Conservation (phyloP, 2,329 filamentous ascomycete genomes). For the Didymella keratinophila region DNA sequence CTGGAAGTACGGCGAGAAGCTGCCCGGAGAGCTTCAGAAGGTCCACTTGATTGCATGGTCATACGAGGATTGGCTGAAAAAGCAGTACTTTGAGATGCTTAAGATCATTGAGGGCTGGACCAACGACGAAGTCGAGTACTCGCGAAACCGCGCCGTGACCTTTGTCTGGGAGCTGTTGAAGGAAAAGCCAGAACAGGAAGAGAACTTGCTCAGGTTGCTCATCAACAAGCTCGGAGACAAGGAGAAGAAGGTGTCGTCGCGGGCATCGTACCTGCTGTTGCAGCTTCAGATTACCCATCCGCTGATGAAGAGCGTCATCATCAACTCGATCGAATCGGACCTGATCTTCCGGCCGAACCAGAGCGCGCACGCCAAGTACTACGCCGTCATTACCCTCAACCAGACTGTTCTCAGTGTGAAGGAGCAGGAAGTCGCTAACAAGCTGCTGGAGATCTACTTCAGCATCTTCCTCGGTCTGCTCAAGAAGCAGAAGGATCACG, state of each 20-base stretch:
- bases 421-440: conserved; percentile 81
- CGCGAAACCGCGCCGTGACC: conserved; percentile 84
- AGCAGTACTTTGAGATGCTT: conserved; percentile 89
- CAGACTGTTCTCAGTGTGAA: conserved; percentile 90
- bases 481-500: conserved; percentile 64
- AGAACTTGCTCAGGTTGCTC: conserved; percentile 86
- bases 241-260: conserved; percentile 93
- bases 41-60: conserved; percentile 85
- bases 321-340: conserved; percentile 85
- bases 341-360: conserved; percentile 87
- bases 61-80: conserved; percentile 95
- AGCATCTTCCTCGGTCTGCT: conserved; percentile 83
- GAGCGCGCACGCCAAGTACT: conserved; percentile 88
- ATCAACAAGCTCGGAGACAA: conserved; percentile 98
- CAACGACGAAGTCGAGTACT: conserved; percentile 93
- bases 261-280: conserved; percentile 90
- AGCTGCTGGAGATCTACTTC: conserved; percentile 90
- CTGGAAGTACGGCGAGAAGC: conserved; percentile 73
- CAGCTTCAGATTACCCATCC: conserved; percentile 90
- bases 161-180: conserved; percentile 91
- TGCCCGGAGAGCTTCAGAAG: conserved; percentile 78
- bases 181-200: conserved; percentile 96
- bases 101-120: conserved; percentile 93
- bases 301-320: conserved; percentile 89
- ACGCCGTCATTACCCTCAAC: conserved; percentile 94